Conservation (phyloP, 1,284 basidiomycete genomes). For the Mrakiaceae sp. region DNA sequence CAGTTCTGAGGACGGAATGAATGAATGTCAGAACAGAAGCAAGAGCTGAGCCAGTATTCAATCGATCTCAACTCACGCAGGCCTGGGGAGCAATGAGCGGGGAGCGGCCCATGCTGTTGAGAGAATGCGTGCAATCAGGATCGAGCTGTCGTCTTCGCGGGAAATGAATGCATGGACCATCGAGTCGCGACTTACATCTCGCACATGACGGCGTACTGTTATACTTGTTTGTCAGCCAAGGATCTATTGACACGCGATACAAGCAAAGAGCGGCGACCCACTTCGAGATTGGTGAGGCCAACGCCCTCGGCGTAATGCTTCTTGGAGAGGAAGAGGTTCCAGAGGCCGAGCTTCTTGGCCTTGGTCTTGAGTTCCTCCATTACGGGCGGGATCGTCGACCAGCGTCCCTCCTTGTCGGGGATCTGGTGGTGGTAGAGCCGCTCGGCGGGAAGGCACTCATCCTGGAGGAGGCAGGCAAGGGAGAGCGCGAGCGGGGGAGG, state of each 20-base stretch:
- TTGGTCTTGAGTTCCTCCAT: background rate
- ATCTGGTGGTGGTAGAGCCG: no score
- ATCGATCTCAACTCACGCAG: slow-evolving; percentile 32
- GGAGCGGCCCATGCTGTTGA: slow-evolving; percentile 53
- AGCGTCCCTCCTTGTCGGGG: no score
- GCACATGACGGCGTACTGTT: slow-evolving; percentile 87
- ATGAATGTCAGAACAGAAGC: background rate
- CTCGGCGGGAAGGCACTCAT: no score
- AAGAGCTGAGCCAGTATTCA: background rate
- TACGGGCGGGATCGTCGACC: background rate
- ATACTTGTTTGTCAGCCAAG: background rate
- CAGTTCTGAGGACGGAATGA: slow-evolving; percentile 46
- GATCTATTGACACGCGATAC: background rate
- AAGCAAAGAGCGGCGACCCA: slow-evolving; percentile 30
- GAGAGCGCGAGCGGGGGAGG: no score
- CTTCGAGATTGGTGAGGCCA: slow-evolving; percentile 85
- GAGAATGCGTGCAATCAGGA: background rate
- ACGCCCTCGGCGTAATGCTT: slow-evolving; percentile 77
- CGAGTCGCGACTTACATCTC: slow-evolving; percentile 45
- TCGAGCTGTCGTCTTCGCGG: background rate
- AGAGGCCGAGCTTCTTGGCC: slow-evolving; percentile 48
- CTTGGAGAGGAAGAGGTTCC: slow-evolving; percentile 95
- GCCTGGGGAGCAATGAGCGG: slow-evolving; percentile 72
- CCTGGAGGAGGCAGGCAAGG: no score
- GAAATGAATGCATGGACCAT: background rate